Evolutionary conservation across 176 grass and related monocot genomes (phyloP).

Genomic region (Oryza meyeriana): DNA sequence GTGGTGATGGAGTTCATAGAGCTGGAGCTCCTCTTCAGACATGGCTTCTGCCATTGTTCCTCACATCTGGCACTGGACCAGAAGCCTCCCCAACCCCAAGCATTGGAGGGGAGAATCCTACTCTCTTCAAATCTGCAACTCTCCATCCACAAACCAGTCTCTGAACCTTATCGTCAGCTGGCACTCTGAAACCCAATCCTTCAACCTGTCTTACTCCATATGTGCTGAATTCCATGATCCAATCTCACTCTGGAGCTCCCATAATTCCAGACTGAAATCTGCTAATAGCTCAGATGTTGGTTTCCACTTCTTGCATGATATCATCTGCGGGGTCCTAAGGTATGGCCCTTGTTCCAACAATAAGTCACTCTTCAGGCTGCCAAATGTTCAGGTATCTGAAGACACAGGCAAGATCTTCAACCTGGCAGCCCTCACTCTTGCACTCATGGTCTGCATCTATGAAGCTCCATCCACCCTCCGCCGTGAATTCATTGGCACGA

Average conservation of each 20-base stretch:
- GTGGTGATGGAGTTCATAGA: not conserved
- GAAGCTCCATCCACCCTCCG: constrained; percentile 47
- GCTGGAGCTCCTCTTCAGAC: not conserved
- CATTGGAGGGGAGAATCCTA: constrained; percentile 28
- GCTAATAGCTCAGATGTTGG: constrained; percentile 8
- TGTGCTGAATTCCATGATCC: constrained; percentile 28
- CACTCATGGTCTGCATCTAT: constrained; percentile 61
- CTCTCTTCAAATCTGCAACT: constrained; percentile 43
- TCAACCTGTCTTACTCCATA: constrained; percentile 47
- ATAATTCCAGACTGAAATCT: constrained; percentile 23
- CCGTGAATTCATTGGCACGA: constrained; percentile 28
- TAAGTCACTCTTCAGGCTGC: constrained; percentile 34
- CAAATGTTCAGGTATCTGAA: constrained; percentile 28
- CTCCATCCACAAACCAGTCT: constrained; percentile 38
- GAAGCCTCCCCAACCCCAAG: constrained; percentile 34
- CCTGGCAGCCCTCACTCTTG: constrained; percentile 51
- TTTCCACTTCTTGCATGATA: constrained; percentile 37
- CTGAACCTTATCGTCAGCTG: constrained; percentile 33
- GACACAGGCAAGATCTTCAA: constrained; percentile 38
- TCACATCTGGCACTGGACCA: constrained; percentile 53
- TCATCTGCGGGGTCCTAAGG: constrained; percentile 45
- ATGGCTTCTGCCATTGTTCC: constrained; percentile 39
- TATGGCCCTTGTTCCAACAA: constrained; percentile 41
- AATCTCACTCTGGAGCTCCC: constrained; percentile 60
- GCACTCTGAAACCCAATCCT: constrained; percentile 22